A percentile compares a stretch with the other conserved stretches of the same genome.
Evolutionary conservation across 1,139 yeast genomes (phyloP).

Genomic region (Pichia sp.): DNA sequence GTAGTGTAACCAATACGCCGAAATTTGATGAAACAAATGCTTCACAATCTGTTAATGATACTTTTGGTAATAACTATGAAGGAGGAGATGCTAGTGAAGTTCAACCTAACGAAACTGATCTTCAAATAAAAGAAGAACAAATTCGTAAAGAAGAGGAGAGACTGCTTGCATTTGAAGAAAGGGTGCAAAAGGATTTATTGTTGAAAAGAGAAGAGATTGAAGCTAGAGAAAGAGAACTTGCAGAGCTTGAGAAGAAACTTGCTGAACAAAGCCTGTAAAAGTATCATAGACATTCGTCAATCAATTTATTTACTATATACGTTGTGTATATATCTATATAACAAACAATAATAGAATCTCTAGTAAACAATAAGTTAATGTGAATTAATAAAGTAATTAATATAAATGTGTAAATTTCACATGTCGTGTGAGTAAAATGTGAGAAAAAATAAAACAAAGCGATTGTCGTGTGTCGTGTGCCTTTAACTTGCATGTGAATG

Average conservation of each 20-base stretch:
- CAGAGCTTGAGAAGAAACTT: conserved; percentile 29
- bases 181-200: conserved; percentile 85
- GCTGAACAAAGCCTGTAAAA: conserved; percentile 23
- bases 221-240: conserved; percentile 82
- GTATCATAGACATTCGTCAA: not conserved
- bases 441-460: too few species aligned
- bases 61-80: conserved; percentile 52
- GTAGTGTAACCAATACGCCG: conserved; percentile 68
- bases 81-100: conserved; percentile 69
- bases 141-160: conserved; percentile 75
- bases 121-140: conserved; percentile 86
- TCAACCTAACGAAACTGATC: conserved; percentile 70
- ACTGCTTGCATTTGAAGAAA: conserved; percentile 68
- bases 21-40: conserved; percentile 53
- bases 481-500: too few species aligned
- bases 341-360: too few species aligned
- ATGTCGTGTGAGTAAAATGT: too few species aligned
- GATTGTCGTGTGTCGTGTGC: too few species aligned
- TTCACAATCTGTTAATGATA: too few species aligned
- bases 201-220: conserved; percentile 78
- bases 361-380: too few species aligned
- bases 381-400: too few species aligned
- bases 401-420: too few species aligned
- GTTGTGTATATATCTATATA: too few species aligned
- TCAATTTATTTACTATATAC: too few species aligned